Evolutionary conservation across 768 basidiomycete genomes (phyloP).

Genomic region (Clavaria fumosa): DNA sequence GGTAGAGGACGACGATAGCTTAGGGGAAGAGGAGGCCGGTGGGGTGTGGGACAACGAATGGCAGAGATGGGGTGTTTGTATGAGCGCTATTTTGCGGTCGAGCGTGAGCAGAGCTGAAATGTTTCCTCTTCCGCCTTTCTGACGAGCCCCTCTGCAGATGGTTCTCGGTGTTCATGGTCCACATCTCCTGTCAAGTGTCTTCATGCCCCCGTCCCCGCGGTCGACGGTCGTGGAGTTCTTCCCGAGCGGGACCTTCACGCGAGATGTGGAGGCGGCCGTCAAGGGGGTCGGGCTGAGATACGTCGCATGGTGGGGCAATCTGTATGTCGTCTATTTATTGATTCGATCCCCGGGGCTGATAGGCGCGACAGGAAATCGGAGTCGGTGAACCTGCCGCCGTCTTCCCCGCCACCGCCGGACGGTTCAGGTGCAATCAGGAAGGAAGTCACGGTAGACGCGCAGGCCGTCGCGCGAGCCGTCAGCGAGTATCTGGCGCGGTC

Average conservation of each 20-base stretch:
- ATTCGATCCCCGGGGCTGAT: not conserved
- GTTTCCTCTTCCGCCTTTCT: conserved; percentile 5
- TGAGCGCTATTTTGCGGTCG: conserved; percentile 50
- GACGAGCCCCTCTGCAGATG: conserved; percentile 24
- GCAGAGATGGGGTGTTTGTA: conserved; percentile 44
- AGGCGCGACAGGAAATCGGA: not conserved
- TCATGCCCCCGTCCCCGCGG: conserved; percentile 44
- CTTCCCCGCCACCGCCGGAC: not conserved
- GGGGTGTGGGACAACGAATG: conserved; percentile 30
- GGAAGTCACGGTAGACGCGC: too few species aligned
- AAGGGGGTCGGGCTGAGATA: conserved; percentile 39
- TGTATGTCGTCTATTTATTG: conserved; percentile 8
- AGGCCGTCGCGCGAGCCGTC: too few species aligned
- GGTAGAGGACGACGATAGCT: too few species aligned
- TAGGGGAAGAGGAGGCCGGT: conserved; percentile 41
- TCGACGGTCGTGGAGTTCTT: conserved; percentile 68
- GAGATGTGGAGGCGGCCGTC: conserved; percentile 42
- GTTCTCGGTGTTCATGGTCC: conserved; percentile 44
- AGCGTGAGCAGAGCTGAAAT: conserved; percentile 33
- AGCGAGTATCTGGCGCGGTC: too few species aligned
- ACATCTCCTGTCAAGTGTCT: conserved; percentile 53
- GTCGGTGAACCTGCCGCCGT: not conserved
- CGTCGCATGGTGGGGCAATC: conserved; percentile 33
- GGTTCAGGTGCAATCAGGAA: too few species aligned
- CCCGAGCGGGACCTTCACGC: conserved; percentile 43